Conservation (phyloP, 345 rosid species). For the Pistacia vera region DNA sequence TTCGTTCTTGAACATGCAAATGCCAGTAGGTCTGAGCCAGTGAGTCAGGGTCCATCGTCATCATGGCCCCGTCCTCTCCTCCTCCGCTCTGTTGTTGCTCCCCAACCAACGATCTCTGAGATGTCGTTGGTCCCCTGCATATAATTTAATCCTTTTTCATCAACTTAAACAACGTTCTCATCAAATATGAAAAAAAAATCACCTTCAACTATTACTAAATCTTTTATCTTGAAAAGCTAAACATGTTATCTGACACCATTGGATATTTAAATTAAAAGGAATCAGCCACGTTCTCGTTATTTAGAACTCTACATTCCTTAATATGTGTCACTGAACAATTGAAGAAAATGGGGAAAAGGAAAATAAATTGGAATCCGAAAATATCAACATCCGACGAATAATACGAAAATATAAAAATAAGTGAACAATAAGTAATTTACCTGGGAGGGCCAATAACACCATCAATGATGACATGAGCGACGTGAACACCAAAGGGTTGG, state of each 20-base stretch:
- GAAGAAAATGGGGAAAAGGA: background rate
- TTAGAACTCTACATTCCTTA: background rate
- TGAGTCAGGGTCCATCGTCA: slow-evolving; percentile 78
- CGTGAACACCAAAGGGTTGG: slow-evolving; percentile 77
- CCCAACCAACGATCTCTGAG: slow-evolving; percentile 42
- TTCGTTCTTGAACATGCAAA: slow-evolving; percentile 79
- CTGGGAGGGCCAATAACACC: slow-evolving; percentile 82
- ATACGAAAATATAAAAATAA: background rate
- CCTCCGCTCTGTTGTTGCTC: slow-evolving; percentile 43
- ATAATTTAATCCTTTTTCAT: slow-evolving; percentile 12
- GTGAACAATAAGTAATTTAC: slow-evolving; percentile 20
- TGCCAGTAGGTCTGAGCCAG: slow-evolving; percentile 96
- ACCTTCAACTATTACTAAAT: too few species aligned
- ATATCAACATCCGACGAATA: too few species aligned
- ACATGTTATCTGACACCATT: too few species aligned
- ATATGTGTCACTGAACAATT: background rate
- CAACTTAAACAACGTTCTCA: background rate
- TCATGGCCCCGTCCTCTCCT: slow-evolving; percentile 20
- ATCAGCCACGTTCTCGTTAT: too few species aligned
- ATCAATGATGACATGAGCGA: slow-evolving; percentile 85
- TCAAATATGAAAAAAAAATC: too few species aligned
- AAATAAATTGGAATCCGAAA: background rate
- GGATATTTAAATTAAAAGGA: too few species aligned
- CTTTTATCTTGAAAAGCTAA: too few species aligned
- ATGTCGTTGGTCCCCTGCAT: slow-evolving; percentile 55